These are phyloP conservation scores for Vaccinium darrowii DNA, from an alignment of 148 eudicot species.

Conservation along the genomic window DNA sequence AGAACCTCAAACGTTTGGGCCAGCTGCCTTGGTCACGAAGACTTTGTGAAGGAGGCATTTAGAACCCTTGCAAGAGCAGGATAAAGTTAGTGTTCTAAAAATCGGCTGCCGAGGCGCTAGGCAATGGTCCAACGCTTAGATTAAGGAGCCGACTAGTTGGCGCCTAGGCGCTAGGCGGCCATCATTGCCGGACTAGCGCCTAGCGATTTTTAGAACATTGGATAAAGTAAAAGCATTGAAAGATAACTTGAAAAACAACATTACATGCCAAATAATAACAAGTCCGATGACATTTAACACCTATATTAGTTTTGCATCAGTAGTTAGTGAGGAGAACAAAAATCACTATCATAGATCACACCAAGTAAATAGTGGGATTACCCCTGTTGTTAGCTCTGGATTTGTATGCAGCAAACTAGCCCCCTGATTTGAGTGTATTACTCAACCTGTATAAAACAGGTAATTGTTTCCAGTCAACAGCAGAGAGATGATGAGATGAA, in stretches of 20 bases:
- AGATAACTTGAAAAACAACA: background rate
- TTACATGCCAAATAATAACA: background rate
- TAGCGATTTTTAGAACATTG: too few species aligned
- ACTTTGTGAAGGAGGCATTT: background rate
- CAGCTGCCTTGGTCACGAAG: background rate
- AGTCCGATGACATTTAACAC: background rate
- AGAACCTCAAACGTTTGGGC: background rate
- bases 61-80: too few species aligned
- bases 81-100: too few species aligned
- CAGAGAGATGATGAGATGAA: background rate
- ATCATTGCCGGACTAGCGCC: too few species aligned
- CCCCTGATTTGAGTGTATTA: constrained; percentile 74
- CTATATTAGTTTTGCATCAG: background rate
- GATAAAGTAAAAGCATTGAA: background rate
- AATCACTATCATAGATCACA: background rate
- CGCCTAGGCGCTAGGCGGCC: too few species aligned
- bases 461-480: background rate
- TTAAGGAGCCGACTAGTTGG: too few species aligned
- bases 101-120: too few species aligned
- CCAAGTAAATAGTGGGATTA: background rate
- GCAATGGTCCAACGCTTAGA: too few species aligned
- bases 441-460: constrained; percentile 63
- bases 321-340: background rate
- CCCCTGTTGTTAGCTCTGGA: constrained; percentile 12
- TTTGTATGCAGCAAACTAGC: constrained; percentile 4